Evolutionary conservation across 1,139 yeast species (phyloP), one percentile per base, ranked within the genome.

Genomic region (Blastobotrys buckinghamii): DNA sequence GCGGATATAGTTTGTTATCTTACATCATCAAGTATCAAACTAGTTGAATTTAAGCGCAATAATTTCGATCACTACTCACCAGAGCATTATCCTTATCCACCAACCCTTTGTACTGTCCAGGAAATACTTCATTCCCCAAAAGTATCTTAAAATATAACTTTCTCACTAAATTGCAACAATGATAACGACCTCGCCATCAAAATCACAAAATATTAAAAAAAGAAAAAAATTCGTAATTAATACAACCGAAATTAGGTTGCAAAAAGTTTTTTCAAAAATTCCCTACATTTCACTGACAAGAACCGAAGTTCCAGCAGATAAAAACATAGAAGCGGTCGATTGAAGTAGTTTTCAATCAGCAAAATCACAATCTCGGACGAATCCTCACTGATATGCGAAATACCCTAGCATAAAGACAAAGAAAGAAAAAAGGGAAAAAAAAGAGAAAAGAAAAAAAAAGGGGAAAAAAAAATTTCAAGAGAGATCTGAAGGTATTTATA

Each of bases 281-380:
- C 94, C 86, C 81, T 75, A 64, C 66, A 67, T 19, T 59, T 22
- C 60, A 55, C 66, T 66, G 55, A 48, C 26, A 39, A 15, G 20
- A 22, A 7, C 27, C 19, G 20, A 26, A 32, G 17, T 17, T 10
- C 19, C 15, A 17, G 26, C 17, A 35, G 29, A 26, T 53, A 66
- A 71, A 68, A 77, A 72, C 72, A 67, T 72, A 82, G 87, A 83
- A 89, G 97, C 79, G 89, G 97, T 89, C 97, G 95, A 92, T 86
- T 84, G 80, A 84, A 83, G 24, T 80, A 84, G 92, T 89, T 90
- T 90, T 90, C 97, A 90, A 90, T 97, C 95, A 90, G 98, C 98
- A 90, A 90, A 89, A 86, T 90, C 97, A 90, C 95, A 95, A 88
- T 88, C 98, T 90, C 98, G 97, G 97, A 92, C 96, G 96, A 89